Evolutionary conservation across 768 basidiomycete species (phyloP).

Genomic region (Suillus lakei): DNA sequence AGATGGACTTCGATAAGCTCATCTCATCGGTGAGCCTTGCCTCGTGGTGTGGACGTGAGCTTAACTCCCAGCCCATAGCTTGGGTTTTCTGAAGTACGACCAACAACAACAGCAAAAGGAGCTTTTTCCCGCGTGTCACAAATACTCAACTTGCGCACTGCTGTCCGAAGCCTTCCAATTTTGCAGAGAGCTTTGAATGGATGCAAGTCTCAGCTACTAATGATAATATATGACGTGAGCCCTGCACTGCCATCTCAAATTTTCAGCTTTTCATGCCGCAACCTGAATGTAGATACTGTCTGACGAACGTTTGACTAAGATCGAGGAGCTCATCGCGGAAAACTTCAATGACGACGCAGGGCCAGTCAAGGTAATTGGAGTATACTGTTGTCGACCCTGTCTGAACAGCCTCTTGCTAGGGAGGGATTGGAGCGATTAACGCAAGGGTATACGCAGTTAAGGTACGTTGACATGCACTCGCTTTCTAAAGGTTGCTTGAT

Average conservation of each 20-base stretch:
- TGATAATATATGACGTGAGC: conserved; percentile 62
- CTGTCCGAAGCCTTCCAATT: conserved; percentile 69
- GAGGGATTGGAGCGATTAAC: conserved; percentile 75
- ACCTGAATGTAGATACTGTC: conserved; percentile 60
- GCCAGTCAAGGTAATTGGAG: conserved; percentile 56
- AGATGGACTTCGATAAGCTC: conserved; percentile 88
- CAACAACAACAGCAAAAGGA: conserved; percentile 57
- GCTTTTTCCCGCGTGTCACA: conserved; percentile 75
- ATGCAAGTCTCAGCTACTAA: conserved; percentile 62
- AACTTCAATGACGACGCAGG: conserved; percentile 76
- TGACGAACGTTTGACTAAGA: conserved; percentile 70
- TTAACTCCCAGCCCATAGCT: conserved; percentile 49
- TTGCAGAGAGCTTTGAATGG: conserved; percentile 66
- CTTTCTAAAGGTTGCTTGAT: neutral
- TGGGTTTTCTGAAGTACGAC: conserved; percentile 62
- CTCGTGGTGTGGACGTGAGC: neutral
- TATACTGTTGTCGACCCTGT: neutral
- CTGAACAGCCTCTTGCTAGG: conserved; percentile 42
- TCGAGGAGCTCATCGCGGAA: conserved; percentile 60
- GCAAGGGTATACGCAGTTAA: conserved; percentile 90
- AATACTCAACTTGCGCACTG: conserved; percentile 77
- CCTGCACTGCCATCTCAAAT: neutral
- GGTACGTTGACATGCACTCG: conserved; percentile 30
- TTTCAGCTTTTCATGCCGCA: neutral
- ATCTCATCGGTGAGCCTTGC: conserved; percentile 60